Evolutionary conservation across 192 early-diverging fungal genomes (phyloP).

Genomic region (Coemansia sp.): DNA sequence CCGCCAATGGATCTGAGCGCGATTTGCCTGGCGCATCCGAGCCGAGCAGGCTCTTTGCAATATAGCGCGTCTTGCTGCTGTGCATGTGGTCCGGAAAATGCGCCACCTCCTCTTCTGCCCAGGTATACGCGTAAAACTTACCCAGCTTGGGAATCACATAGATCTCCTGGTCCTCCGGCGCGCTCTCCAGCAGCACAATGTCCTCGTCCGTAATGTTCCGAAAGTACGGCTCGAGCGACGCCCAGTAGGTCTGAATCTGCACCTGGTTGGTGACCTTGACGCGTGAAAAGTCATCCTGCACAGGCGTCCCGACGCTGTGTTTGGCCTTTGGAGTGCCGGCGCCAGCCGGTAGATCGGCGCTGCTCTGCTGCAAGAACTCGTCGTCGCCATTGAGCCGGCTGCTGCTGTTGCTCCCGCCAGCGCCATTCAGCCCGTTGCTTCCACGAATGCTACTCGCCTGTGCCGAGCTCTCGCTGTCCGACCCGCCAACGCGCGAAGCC

Average conservation of each 20-base stretch:
- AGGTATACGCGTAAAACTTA: conserved; percentile 64
- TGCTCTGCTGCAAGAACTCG: conserved; percentile 5
- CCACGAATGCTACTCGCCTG: conserved; percentile 11
- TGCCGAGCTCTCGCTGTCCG: conserved; percentile 38
- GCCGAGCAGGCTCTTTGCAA: conserved; percentile 17
- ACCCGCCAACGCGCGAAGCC: conserved; percentile 9
- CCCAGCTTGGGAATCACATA: conserved; percentile 83
- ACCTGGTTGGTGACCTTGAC: conserved; percentile 77
- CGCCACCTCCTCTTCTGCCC: conserved; percentile 68
- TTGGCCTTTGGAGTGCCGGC: conserved; percentile 26
- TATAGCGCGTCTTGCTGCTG: conserved; percentile 34
- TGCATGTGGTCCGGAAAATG: conserved; percentile 53
- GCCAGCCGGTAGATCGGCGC: conserved; percentile 5
- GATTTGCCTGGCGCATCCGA: conserved; percentile 8
- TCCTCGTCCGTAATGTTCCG: conserved; percentile 79
- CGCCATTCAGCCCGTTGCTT: not conserved
- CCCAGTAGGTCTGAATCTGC: conserved; percentile 81
- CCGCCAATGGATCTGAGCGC: not conserved
- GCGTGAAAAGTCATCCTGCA: conserved; percentile 63
- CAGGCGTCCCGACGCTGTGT: conserved; percentile 41
- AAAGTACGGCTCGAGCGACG: conserved; percentile 82
- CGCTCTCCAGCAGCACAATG: conserved; percentile 60
- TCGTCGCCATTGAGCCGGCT: conserved; percentile 1
- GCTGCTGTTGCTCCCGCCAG: not conserved
- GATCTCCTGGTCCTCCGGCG: conserved; percentile 61